phyloP scores from a whole-genome alignment of 768 basidiomycete species.

The Lactarius trivialis region DNA sequence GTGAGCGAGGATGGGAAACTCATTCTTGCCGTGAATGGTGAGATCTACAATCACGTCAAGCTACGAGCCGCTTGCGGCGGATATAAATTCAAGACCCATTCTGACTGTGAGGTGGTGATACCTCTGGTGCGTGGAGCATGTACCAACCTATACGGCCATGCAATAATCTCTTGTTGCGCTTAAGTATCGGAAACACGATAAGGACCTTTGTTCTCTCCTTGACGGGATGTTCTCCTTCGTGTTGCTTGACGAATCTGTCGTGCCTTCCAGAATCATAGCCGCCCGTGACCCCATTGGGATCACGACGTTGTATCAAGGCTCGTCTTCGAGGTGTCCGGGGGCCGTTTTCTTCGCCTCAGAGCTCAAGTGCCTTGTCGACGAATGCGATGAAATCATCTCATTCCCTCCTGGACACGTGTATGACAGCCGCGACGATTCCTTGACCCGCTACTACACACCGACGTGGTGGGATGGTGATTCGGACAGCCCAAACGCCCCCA shows the following conservation, averaged over 20 bases:
- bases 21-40: slow-evolving; percentile 91
- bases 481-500: slow-evolving; percentile 45
- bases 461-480: slow-evolving; percentile 85
- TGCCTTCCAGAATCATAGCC: slow-evolving; percentile 87
- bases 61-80: slow-evolving; percentile 62
- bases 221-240: slow-evolving; percentile 99
- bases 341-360: slow-evolving; percentile 92
- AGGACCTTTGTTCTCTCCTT: slow-evolving; percentile 66
- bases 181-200: slow-evolving; percentile 82
- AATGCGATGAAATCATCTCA: slow-evolving; percentile 90
- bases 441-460: slow-evolving; percentile 81
- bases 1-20: slow-evolving; percentile 77
- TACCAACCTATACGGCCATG: slow-evolving; percentile 2
- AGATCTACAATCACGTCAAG: slow-evolving; percentile 95
- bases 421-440: slow-evolving; percentile 75
- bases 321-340: slow-evolving; percentile 76
- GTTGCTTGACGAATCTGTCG: slow-evolving; percentile 85
- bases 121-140: slow-evolving; percentile 53
- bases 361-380: slow-evolving; percentile 83
- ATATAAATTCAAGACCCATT: slow-evolving; percentile 90
- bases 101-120: slow-evolving; percentile 96
- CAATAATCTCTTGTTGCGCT: slow-evolving; percentile 5
- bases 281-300: slow-evolving; percentile 97
- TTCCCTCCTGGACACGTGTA: slow-evolving; percentile 98
- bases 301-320: slow-evolving; percentile 98